Evolutionary conservation across 129 eudicot species (phyloP).

Genomic region (Flaveria trinervia): DNA sequence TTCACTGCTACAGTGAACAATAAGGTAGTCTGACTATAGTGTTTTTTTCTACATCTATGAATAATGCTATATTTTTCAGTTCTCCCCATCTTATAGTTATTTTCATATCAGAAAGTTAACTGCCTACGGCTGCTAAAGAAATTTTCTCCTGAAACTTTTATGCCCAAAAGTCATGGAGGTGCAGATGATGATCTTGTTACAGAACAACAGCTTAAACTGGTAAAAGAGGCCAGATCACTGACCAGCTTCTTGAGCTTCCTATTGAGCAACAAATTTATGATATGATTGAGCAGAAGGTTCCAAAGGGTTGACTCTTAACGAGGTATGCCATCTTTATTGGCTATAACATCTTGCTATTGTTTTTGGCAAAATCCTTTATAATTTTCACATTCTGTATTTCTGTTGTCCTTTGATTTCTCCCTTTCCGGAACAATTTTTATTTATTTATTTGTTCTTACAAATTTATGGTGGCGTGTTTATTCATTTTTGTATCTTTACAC

Average conservation of each 20-base stretch:
- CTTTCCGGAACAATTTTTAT: background rate
- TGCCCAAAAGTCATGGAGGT: slow-evolving; percentile 50
- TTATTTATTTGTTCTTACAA: background rate
- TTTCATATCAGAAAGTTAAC: slow-evolving; percentile 53
- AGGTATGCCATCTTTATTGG: slow-evolving; percentile 44
- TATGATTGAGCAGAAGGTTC: slow-evolving; percentile 86
- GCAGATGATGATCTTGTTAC: slow-evolving; percentile 49
- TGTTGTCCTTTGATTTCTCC: background rate
- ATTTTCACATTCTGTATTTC: background rate
- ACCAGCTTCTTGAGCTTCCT: slow-evolving; percentile 90
- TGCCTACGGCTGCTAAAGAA: slow-evolving; percentile 73
- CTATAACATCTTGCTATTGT: slow-evolving; percentile 13
- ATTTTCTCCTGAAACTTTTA: slow-evolving; percentile 68
- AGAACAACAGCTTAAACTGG: slow-evolving; percentile 48
- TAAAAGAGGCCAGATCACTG: slow-evolving; percentile 67
- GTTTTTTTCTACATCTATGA: slow-evolving; percentile 7
- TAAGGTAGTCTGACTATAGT: slow-evolving; percentile 42
- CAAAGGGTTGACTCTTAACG: slow-evolving; percentile 68
- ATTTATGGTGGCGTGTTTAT: background rate
- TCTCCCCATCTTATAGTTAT: slow-evolving; percentile 9
- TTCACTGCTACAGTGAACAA: slow-evolving; percentile 57
- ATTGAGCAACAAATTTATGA: slow-evolving; percentile 86
- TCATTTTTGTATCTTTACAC: background rate
- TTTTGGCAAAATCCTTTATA: background rate
- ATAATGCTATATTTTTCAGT: slow-evolving; percentile 7